Evolutionary conservation across 1,284 basidiomycete species (phyloP).

Genomic region (Pholiota adiposa): DNA sequence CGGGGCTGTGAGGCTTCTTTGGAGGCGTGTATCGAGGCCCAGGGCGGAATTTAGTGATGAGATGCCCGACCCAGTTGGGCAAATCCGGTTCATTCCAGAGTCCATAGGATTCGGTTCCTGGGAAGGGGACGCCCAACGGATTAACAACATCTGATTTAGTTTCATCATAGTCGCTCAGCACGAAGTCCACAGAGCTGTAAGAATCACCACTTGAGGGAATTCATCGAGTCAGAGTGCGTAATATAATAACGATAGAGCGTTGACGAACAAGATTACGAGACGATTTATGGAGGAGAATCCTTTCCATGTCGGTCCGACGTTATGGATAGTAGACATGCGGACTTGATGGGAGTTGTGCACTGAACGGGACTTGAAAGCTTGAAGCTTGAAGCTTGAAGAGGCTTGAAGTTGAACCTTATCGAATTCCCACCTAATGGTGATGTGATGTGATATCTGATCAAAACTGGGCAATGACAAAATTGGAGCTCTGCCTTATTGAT

Average conservation of each 20-base stretch:
- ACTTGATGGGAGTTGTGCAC: neutral
- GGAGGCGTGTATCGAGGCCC: slow-evolving; percentile 35
- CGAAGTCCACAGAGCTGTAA: slow-evolving; percentile 48
- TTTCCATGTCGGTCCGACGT: slow-evolving; percentile 38
- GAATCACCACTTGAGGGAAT: slow-evolving; percentile 50
- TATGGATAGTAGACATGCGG: slow-evolving; percentile 23
- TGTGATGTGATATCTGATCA: no score
- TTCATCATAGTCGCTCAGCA: slow-evolving; percentile 16
- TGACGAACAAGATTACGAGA: slow-evolving; percentile 47
- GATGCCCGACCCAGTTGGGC: slow-evolving; percentile 60
- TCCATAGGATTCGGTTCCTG: slow-evolving; percentile 30
- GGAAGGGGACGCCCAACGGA: slow-evolving; percentile 54
- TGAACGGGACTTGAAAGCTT: no score
- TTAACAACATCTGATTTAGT: slow-evolving; percentile 36
- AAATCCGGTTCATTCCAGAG: slow-evolving; percentile 44
- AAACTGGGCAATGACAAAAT: no score
- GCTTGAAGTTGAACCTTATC: no score
- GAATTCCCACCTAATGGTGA: no score
- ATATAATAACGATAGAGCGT: neutral
- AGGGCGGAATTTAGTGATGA: slow-evolving; percentile 48
- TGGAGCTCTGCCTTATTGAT: no score
- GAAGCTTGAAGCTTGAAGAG: no score
- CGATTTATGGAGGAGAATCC: slow-evolving; percentile 40
- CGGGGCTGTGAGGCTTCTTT: neutral
- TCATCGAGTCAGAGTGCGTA: neutral